A percentile compares a stretch with the other conserved stretches of the same genome.
phyloP scores from a whole-genome alignment of 2,329 filamentous ascomycete genomes.

The Calonectria pseudoturangicola region DNA sequence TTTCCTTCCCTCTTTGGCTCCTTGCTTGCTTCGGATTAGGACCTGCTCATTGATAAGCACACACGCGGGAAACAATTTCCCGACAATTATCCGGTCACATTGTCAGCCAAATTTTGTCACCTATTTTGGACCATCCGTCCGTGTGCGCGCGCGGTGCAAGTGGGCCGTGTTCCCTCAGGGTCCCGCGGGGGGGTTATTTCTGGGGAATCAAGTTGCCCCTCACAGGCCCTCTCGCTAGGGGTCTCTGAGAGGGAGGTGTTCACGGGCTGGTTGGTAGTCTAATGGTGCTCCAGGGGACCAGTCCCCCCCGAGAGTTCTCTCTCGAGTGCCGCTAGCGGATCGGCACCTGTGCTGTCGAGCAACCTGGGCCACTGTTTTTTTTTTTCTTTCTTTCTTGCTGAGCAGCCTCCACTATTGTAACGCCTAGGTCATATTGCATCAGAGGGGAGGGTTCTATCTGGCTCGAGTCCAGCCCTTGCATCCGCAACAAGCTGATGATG shows the following conservation, averaged over 20 bases:
- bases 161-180: slow-evolving; percentile 27
- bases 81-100: slow-evolving; percentile 27
- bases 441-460: slow-evolving; percentile 1
- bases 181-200: slow-evolving; percentile 22
- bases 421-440: slow-evolving; percentile 1
- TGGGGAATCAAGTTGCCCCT: slow-evolving; percentile 30
- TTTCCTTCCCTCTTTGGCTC: neutral
- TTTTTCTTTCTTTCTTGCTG: neutral
- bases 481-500: neutral
- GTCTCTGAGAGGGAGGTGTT: slow-evolving; percentile 24
- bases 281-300: neutral
- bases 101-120: slow-evolving; percentile 10
- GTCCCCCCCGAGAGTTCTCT: slow-evolving; percentile 7
- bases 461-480: neutral
- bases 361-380: slow-evolving; percentile 1
- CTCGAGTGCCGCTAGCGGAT: slow-evolving; percentile 19
- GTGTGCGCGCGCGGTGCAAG: slow-evolving; percentile 8
- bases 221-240: slow-evolving; percentile 15
- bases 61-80: neutral
- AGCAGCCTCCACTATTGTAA: slow-evolving; percentile 22
- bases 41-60: slow-evolving; percentile 14
- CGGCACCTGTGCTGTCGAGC: slow-evolving; percentile 17
- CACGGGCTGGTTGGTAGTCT: slow-evolving; percentile 15
- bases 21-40: slow-evolving; percentile 29
- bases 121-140: slow-evolving; percentile 22